Base-by-base conservation (phyloP, 371 early-diverging fungal species). In the Mucor velutinosus region DNA sequence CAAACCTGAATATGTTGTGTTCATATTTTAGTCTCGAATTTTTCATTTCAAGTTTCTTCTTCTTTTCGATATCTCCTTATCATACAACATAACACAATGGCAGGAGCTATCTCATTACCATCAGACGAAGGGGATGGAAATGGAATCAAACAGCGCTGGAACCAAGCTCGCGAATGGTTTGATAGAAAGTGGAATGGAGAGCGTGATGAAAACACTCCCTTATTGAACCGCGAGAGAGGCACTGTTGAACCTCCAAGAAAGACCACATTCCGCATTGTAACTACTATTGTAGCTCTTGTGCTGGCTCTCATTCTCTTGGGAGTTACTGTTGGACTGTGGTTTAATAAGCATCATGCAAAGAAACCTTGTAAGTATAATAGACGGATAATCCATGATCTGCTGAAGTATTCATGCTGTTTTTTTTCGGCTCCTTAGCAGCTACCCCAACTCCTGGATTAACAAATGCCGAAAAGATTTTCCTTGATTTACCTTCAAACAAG, bases 181-280 rank as follows among this genome's bases (percentile, higher is more conserved):
- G 79, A 76, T 55, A 72, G 81, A n/a, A 75, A 84, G 57, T 60
- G 72, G 83, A 29, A 86, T 80, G 19, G 89, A 84, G 68, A 73
- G 84, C 55, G 88, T 84, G 35, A 49, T 32, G 80, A 80, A 66
- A 58, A 58, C 14, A 58, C 76, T 1, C 80, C 80, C 12, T 64
- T 80, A 33, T 43, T 80, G 27, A 69, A 77, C 35, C 51, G 76
- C 7, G 65, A 77, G 27, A 51, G 73, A 58, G 74, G 74, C 66
- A 76, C 71, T 10, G 27, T 74, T 7, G 74, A 73, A 15, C 72
- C 77, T 47, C 78, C 80, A 17, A 65, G 65, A 45, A 59, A 47
- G 17, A 62, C 67, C 4, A 64, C 58, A 7, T 45, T 67, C n/a
- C 73, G 77, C 32, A 59, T 70, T 12, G 39, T 73, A n/a, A 21